These are phyloP conservation scores for Penicillium thymicola DNA, from an alignment of 2,329 filamentous ascomycete genomes.

Conservation along the genomic window DNA sequence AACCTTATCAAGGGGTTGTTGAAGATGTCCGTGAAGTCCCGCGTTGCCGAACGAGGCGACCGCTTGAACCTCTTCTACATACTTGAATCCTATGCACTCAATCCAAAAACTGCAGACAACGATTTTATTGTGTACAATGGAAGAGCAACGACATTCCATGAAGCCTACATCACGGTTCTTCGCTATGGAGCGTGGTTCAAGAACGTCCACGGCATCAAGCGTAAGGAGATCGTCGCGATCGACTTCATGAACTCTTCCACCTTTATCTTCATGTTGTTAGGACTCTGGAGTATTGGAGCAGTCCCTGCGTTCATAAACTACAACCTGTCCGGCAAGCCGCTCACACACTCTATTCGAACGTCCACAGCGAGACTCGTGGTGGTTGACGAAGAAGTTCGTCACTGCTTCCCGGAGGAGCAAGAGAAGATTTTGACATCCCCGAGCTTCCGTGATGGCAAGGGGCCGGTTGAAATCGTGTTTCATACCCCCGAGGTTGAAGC, in stretches of 20 bases:
- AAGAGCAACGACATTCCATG: slow-evolving; percentile 67
- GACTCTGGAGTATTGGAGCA: slow-evolving; percentile 78
- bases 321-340: slow-evolving; percentile 67
- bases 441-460: slow-evolving; percentile 43
- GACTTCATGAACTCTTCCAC: slow-evolving; percentile 78
- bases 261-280: slow-evolving; percentile 72
- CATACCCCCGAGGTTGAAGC: slow-evolving; percentile 58
- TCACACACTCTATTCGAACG: slow-evolving; percentile 70
- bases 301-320: slow-evolving; percentile 86
- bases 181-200: slow-evolving; percentile 75
- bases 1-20: slow-evolving; percentile 56
- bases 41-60: slow-evolving; percentile 54
- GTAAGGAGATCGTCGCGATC: slow-evolving; percentile 74
- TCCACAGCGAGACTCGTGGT: slow-evolving; percentile 66
- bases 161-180: slow-evolving; percentile 67
- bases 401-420: slow-evolving; percentile 47
- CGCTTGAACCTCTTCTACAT: slow-evolving; percentile 70
- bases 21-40: slow-evolving; percentile 45
- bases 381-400: slow-evolving; percentile 64
- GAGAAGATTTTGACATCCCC: slow-evolving; percentile 39
- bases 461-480: slow-evolving; percentile 57
- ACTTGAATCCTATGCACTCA: slow-evolving; percentile 64
- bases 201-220: slow-evolving; percentile 59
- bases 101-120: slow-evolving; percentile 49
- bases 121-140: slow-evolving; percentile 67